These are phyloP conservation scores for Phialophora chinensis DNA, from an alignment of 2,329 filamentous ascomycete genomes.

Conservation along the genomic window DNA sequence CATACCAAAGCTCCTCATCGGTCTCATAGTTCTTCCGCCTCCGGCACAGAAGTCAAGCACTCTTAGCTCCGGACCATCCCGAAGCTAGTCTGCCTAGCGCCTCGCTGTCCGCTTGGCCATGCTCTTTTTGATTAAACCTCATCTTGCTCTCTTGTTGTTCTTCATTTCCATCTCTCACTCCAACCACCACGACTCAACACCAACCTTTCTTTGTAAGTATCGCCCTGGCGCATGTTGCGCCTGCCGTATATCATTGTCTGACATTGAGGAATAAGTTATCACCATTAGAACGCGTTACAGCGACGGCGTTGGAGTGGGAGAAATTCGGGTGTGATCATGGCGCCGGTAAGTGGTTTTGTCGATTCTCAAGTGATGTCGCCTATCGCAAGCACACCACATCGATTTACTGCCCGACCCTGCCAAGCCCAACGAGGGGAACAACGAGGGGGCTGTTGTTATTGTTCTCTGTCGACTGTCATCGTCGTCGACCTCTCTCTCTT, in stretches of 20 bases:
- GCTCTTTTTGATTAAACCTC: conserved; percentile 12
- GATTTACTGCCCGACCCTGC: conserved; percentile 8
- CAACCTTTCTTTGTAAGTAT: conserved; percentile 3
- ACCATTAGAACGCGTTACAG: neutral
- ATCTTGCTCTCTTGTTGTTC: conserved; percentile 2
- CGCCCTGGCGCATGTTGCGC: neutral
- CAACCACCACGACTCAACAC: neutral
- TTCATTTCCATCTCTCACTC: neutral
- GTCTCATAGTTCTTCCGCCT: conserved; percentile 10
- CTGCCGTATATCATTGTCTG: neutral
- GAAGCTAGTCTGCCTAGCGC: conserved; percentile 1
- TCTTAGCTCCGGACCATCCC: conserved; percentile 11
- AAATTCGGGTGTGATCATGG: conserved; percentile 20
- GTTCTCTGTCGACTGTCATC: conserved; percentile 6
- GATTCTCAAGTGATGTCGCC: neutral
- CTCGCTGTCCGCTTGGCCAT: conserved; percentile 1
- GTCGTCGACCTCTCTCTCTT: conserved; percentile 2
- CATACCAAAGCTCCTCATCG: neutral
- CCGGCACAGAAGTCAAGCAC: neutral
- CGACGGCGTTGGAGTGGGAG: neutral
- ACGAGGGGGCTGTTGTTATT: neutral
- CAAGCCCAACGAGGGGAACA: conserved; percentile 4
- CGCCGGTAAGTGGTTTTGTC: conserved; percentile 26
- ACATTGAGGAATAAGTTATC: neutral
- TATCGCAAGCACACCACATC: conserved; percentile 6